These are phyloP conservation scores for Xylaria sp. DNA, from an alignment of 2,329 filamentous ascomycete species.

Conservation along the genomic window DNA sequence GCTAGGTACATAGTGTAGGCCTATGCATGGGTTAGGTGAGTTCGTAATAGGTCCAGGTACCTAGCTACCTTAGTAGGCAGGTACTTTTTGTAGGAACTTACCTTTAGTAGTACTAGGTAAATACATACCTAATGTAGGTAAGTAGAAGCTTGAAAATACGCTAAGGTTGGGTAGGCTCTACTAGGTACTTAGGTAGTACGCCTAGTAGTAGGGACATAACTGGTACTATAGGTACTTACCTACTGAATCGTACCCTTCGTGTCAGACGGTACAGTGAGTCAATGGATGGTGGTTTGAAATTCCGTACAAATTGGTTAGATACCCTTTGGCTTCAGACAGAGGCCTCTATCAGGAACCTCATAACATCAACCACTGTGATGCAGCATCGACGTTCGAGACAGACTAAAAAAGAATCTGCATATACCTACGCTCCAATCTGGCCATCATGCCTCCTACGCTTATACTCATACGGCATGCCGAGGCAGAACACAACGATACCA, in stretches of 20 bases:
- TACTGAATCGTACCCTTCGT: too few species aligned
- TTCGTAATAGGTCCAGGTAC: too few species aligned
- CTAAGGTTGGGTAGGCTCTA: too few species aligned
- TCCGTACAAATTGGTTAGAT: not conserved
- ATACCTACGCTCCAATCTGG: not conserved
- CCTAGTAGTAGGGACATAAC: not conserved
- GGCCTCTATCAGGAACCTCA: not conserved
- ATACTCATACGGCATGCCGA: constrained; percentile 93
- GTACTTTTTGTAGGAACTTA: too few species aligned
- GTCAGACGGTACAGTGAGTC: constrained; percentile 4
- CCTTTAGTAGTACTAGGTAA: not conserved
- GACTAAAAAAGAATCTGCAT: not conserved
- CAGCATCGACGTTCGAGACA: not conserved
- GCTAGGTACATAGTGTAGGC: too few species aligned
- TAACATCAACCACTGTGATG: not conserved
- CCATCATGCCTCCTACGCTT: constrained; percentile 65
- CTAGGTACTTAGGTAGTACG: not conserved
- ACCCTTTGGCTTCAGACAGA: not conserved
- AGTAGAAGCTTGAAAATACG: not conserved
- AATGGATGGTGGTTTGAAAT: not conserved
- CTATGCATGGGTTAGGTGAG: too few species aligned
- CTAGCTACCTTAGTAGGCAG: too few species aligned
- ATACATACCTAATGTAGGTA: too few species aligned
- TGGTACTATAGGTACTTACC: too few species aligned
- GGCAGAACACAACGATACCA: constrained; percentile 64